Evolutionary conservation across 805 yeast species (phyloP).

Genomic region (Saccharomyces mikatae): DNA sequence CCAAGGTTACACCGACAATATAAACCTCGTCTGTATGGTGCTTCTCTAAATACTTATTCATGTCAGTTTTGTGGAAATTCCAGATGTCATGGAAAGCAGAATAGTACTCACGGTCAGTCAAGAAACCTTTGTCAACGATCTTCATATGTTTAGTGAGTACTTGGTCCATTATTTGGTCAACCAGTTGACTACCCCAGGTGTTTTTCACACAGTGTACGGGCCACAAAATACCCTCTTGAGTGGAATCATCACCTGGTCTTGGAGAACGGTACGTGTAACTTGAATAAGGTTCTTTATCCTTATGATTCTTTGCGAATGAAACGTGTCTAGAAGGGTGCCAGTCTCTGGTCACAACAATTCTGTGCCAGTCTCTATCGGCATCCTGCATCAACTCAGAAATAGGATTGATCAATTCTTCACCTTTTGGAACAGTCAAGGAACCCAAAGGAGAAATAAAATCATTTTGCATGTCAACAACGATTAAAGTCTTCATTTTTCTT

Average conservation of each 20-base stretch:
- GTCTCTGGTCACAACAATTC: slow-evolving; percentile 69
- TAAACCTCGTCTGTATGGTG: slow-evolving; percentile 51
- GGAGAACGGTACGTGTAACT: slow-evolving; percentile 46
- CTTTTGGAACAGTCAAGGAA: slow-evolving; percentile 62
- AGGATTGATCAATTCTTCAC: slow-evolving; percentile 47
- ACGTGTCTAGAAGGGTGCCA: slow-evolving; percentile 80
- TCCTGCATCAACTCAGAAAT: slow-evolving; percentile 42
- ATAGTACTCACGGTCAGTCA: slow-evolving; percentile 71
- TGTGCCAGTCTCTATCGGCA: slow-evolving; percentile 42
- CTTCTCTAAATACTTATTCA: slow-evolving; percentile 40
- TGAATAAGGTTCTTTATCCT: slow-evolving; percentile 40
- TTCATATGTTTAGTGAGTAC: slow-evolving; percentile 31
- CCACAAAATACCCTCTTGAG: slow-evolving; percentile 54
- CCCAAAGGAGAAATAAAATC: slow-evolving; percentile 81
- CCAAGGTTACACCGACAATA: slow-evolving; percentile 79
- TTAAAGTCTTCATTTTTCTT: slow-evolving; percentile 40
- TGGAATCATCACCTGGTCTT: slow-evolving; percentile 22
- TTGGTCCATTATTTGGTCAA: slow-evolving; percentile 27
- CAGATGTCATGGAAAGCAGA: slow-evolving; percentile 81
- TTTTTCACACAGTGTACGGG: slow-evolving; percentile 85
- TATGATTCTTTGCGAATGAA: slow-evolving; percentile 73
- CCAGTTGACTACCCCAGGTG: slow-evolving; percentile 55
- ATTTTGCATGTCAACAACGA: slow-evolving; percentile 75
- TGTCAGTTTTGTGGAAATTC: slow-evolving; percentile 61
- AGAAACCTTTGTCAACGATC: slow-evolving; percentile 62